Base-by-base conservation (phyloP, 1,139 yeast genomes). In the Saccharomyces hybrid region DNA sequence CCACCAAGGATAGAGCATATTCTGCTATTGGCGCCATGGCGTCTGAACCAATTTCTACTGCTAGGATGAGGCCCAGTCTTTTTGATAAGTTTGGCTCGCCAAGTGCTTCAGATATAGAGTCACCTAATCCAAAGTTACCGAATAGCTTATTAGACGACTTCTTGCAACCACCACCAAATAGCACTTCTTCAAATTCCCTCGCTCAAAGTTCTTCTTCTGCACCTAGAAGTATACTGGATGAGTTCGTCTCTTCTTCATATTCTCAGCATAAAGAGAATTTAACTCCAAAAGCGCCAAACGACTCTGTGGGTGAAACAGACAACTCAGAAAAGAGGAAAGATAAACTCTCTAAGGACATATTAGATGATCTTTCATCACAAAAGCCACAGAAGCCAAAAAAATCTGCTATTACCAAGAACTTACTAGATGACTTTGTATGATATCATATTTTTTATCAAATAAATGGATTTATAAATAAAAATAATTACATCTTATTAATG, bases 11-110 rank as follows among this genome's bases (percentile, higher is more conserved):
- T 6, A 46, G 46, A 8, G 49, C 49, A 5, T 49, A 47, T 29
- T 49, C 57, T 9, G 60, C 57, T 28, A 58, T 61, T 23, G 50
- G 55, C 47, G 51, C 55, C 8, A 51, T 59, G 47, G 48, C 41
- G 5, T 46, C 46, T 23, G 65, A 62, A 52, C 66, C 67, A 6
- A 52, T 58, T 3, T 53, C 60, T 2, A 62, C 62, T 13, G 57
- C 55, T 28, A 54, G 56, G 46, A 59, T 61, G 8, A 60, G 67
- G n/a, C 63, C 64, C 9, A 66, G 65, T 56, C 52, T 67, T 38
- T 66, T 66, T 52, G 70, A 67, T 52, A 64, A 59, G 52, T 64
- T 66, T 55, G 59, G 55, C 25, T 16, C 25, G 11, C 11, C 44
- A 5, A 9, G 6, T 19, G 13, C 26, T 2, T 25, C 32, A 19